Evolutionary conservation across 495 filamentous ascomycete genomes (phyloP), one percentile per base, ranked within the genome.

Genomic region (Delitschia confertaspora): DNA sequence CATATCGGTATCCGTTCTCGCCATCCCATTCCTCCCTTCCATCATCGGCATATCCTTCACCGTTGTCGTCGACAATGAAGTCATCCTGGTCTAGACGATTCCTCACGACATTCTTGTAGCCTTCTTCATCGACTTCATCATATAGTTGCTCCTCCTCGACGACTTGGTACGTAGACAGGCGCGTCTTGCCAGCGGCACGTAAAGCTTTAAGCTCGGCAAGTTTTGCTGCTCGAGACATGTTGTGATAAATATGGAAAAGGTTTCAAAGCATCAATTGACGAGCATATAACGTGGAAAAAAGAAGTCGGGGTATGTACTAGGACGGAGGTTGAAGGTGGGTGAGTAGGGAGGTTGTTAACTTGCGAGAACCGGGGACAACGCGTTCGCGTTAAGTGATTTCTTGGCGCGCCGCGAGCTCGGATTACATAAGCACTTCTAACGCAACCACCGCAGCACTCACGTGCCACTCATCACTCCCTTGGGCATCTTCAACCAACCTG

Each of bases 21-120:
- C 72, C 69, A 49, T 93, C 86, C 93, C 91, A 98, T 33, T 95
- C 91, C 60, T 98, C 91, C 36, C 91, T 83, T 42, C 91, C 91
- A 60, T 98, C 93, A 58, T 98, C 91, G 38, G 83, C 89, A 60
- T 98, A 98, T 6, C 63, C 65, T 38, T 55, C 56, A 31, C 65
- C 65, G 47, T 65, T 65, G 47, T 67, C 65, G 45, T 66, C 65
- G 14, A 98, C 85, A 42, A 98, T 89, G 47, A 98, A 98, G 66
- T 98, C 91, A 60, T 98, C 91, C 58, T 88, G 74, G 59, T 93
- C 85, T 32, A 98, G 71, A 16, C 93, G 82, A 32, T 81, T 77
- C 26, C 89, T 76, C 29, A 98, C 87, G 42, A 95, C 78, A 59
- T 94, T 91, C 65, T 94, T 95, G 71, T 98, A 98, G 35, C 83